Evolutionary conservation across 805 yeast species (phyloP), one percentile per base, ranked within the genome.

Genomic region (Candida corydali): DNA sequence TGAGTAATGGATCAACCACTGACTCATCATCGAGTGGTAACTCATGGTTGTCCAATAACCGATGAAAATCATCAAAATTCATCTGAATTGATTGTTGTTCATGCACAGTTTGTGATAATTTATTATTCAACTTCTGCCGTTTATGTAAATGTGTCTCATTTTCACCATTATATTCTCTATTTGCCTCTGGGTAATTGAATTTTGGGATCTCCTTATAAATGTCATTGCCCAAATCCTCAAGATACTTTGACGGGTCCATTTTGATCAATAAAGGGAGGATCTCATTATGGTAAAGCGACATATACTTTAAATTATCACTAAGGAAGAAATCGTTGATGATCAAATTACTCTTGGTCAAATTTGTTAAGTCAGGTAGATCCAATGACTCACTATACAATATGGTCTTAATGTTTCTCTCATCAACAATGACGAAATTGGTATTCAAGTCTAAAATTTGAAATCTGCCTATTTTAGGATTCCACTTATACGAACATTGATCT

Each of bases 271-370:
- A 45, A 4, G 60, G 63, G 14, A 61, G 43, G 1, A 62, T 56
- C 29, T 63, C 65, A 38, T 63, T 63, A 42, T 63, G 69, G 40
- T 63, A 62, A 3, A 52, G 54, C 3, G 66, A 59, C 59, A 63
- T 58, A 40, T 63, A 63, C 38, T 42, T 48, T 25, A 59, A 46
- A 40, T 60, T 57, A 30, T 60, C 61, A 23, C 62, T 53, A 24
- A 63, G 48, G 40, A 63, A 63, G 42, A 63, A 59, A 38, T 63
- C 69, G 39, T 58, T 60, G 11, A 61, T 57, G 7, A 62, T 55
- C 26, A 62, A 45, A 34, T 56, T 57, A 3, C 65, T 65, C 35
- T 60, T 61, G 38, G 58, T 55, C 36, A 54, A 59, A 1, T 51
- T 44, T 3, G 41, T 46, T 16, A 63, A 43, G 0, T 56, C 39